Evolutionary conservation across 2,329 filamentous ascomycete genomes (phyloP), one percentile per base, ranked within the genome.

Genomic region (Neoscytalidium dimidiatum): DNA sequence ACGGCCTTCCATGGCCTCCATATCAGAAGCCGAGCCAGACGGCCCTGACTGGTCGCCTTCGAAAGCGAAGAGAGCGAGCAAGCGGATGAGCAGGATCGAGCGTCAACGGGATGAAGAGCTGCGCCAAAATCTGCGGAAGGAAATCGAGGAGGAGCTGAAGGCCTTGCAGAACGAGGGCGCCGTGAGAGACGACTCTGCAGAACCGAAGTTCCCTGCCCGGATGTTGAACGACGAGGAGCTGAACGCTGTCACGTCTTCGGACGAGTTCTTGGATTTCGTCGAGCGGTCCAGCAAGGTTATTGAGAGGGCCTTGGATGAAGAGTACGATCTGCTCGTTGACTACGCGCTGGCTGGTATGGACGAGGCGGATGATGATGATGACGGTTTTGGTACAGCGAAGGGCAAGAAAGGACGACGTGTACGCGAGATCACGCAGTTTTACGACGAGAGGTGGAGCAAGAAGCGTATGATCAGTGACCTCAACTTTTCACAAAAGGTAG

Each of bases 201-300:
- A 80, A 53, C 53, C 53, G 4, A 73, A 76, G 31, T 97, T 92
- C 72, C 94, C 94, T 2, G 87, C 90, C 56, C 88, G 94, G 72
- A 88, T 90, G 33, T 84, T 99, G 56, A 93, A 89, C 2, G 83
- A 86, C 17, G 95, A 98, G 71, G 96, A 99, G 76, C 82, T 97
- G 43, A 88, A 91, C 69, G 95, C 94, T 5, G 93, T 98, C 28
- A 95, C 92, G 26, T 91, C 91, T 63, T 97, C 94, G 0, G 89
- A 94, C 31, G 95, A 98, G 58, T 99, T 99, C 75, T 85, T 95
- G 67, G 92, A 96, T 71, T 99, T 99, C 74, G 88, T 99, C 31
- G 95, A 99, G 73, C 88, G 92, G 71, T 97, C 94, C 23, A 96
- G 92, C 64, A 99, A 98, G 79, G 94, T 99, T 56, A 94, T 99